Base-by-base conservation (phyloP, 2,329 filamentous ascomycete species). In the Scedosporium boydii region DNA sequence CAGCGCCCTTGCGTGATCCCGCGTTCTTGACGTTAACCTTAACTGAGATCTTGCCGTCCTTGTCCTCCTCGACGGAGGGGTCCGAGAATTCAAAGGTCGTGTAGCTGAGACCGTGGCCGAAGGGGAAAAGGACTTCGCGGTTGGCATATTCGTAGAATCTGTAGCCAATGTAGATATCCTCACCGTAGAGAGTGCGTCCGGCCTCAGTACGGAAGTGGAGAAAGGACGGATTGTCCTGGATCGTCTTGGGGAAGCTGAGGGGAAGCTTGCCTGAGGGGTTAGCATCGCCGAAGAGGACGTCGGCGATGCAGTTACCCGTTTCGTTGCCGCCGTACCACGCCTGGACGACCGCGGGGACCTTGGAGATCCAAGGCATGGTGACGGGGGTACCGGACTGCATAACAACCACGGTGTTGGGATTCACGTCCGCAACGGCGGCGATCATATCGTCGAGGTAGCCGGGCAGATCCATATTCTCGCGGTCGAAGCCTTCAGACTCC, bases 301-400 rank as follows among this genome's bases (percentile, higher is more conserved):
- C 90, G 0, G 88, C 89, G 65, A 96, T 88, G 14, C 86, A 87
- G 70, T 93, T 91, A 6, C 90, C 91, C 4, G 88, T 88, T 76
- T 95, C 90, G 69, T 95, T 91, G 18, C 91, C 90, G 64, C 90
- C 89, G 69, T 92, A 95, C 90, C 90, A 95, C 6, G 89, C 89
- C 69, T 93, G 88, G 1, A 92, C 70, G 1, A 93, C 76, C 1
- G 86, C 83, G 4, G 62, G 58, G 26, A 65, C 64, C 38, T 80
- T 74, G 16, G 76, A 70, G 1, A 83, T 77, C 87, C 88, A 90
- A 0, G 88, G 87, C 87, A 91, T 88, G 61, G 82, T 80, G 26
- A 90, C 82, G 0, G 90, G 89, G 0, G 89, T 91, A 46, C 90
- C 90, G 0, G 88, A 90, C 68, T 93, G 90, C 70, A 90, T 85